Conservation (phyloP, 805 yeast genomes). For the Candida mattraensis region DNA sequence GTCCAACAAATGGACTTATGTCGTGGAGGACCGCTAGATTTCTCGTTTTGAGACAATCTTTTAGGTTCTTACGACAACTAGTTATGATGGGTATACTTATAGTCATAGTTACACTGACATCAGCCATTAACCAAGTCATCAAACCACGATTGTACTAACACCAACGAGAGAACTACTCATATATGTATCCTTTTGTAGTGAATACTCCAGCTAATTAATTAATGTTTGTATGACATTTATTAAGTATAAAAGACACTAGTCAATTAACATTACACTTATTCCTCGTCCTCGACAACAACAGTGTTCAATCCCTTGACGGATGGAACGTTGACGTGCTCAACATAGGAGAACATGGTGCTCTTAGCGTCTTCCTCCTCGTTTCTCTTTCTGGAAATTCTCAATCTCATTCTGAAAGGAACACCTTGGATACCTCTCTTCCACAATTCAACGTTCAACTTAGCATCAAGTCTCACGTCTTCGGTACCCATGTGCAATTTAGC, state of each 20-base stretch:
- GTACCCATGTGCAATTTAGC: slow-evolving; percentile 99
- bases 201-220: slow-evolving; percentile 1
- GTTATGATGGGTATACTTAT: slow-evolving; percentile 61
- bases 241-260: neutral
- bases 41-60: slow-evolving; percentile 37
- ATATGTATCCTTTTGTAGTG: too few species aligned
- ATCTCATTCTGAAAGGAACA: slow-evolving; percentile 96
- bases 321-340: slow-evolving; percentile 95
- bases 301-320: slow-evolving; percentile 97
- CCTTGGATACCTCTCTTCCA: slow-evolving; percentile 99
- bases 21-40: slow-evolving; percentile 16
- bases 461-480: slow-evolving; percentile 97
- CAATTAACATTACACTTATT: slow-evolving; percentile 27
- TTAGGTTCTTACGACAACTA: slow-evolving; percentile 38
- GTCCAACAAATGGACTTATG: slow-evolving; percentile 13
- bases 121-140: slow-evolving; percentile 8
- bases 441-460: slow-evolving; percentile 95
- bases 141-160: too few species aligned
- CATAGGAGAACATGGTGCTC: slow-evolving; percentile 96
- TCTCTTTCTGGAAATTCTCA: slow-evolving; percentile 95
- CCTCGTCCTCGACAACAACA: slow-evolving; percentile 81
- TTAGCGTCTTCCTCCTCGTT: slow-evolving; percentile 99
- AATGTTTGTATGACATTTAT: neutral
- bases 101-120: slow-evolving; percentile 88
- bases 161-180: too few species aligned